Conservation (phyloP, 352 stramenopile genomes). For the Poterioochromonas sp. region DNA sequence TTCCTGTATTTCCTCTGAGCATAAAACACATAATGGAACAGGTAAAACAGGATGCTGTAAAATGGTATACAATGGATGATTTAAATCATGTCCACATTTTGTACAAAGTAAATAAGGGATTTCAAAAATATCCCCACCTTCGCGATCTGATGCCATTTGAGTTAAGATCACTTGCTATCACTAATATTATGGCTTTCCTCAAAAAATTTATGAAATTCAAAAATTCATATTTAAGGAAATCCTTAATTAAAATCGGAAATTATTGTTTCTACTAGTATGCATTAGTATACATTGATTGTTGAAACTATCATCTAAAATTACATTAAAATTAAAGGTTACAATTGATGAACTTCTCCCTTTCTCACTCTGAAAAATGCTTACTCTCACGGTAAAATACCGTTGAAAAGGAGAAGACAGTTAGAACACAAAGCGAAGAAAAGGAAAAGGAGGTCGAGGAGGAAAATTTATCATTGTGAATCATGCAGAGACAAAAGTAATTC, state of each 20-base stretch:
- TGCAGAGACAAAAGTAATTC: too few relatives aligned
- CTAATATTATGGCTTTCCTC: not conserved
- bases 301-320: not conserved
- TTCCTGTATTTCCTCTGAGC: not conserved
- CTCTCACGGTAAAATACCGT: too few relatives aligned
- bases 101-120: not conserved
- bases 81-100: not conserved
- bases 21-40: not conserved
- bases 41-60: not conserved
- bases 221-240: not conserved
- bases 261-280: not conserved
- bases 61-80: constrained; percentile 14
- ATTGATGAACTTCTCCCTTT: too few relatives aligned
- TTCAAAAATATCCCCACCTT: not conserved
- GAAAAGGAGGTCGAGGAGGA: too few relatives aligned
- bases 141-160: not conserved
- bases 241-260: not conserved
- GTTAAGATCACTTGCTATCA: too few relatives aligned
- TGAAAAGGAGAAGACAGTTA: too few relatives aligned
- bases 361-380: too few relatives aligned
- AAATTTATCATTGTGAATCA: too few relatives aligned
- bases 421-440: too few relatives aligned
- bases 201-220: not conserved
- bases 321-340: too few relatives aligned
- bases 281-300: not conserved